These are phyloP conservation scores for Lizonia empirigonia DNA, from an alignment of 2,329 filamentous ascomycete species.

Conservation along the genomic window DNA sequence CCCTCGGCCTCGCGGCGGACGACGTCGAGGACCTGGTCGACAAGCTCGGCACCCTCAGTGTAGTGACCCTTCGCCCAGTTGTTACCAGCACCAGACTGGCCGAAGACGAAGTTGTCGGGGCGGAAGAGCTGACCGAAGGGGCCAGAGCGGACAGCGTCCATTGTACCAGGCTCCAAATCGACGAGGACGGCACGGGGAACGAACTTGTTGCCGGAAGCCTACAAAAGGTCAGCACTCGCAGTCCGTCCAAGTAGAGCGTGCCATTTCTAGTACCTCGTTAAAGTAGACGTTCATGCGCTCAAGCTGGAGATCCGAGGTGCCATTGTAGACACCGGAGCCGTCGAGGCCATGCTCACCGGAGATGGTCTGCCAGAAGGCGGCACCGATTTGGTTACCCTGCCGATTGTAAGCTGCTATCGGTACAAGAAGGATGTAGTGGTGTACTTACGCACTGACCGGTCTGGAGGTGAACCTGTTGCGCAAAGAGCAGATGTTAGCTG, in stretches of 20 bases:
- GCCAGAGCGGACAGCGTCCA: constrained; percentile 98
- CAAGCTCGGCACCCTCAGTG: constrained; percentile 98
- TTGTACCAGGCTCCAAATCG: constrained; percentile 99
- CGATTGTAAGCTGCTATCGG: constrained; percentile 37
- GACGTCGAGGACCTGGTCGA: constrained; percentile 97
- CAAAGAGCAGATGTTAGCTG: constrained; percentile 61
- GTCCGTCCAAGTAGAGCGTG: constrained; percentile 4
- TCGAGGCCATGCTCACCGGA: constrained; percentile 87
- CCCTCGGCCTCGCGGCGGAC: constrained; percentile 98
- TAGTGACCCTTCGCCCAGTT: constrained; percentile 99
- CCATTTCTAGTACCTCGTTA: constrained; percentile 71
- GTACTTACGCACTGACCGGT: constrained; percentile 96
- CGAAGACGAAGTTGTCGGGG: constrained; percentile 99
- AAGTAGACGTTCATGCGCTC: constrained; percentile 99
- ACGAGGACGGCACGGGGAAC: constrained; percentile 98
- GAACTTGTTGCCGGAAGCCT: constrained; percentile 98
- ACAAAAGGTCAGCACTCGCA: constrained; percentile 32
- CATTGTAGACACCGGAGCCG: constrained; percentile 96
- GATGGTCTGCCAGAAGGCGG: constrained; percentile 88
- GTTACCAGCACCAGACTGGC: constrained; percentile 99
- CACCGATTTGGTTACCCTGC: constrained; percentile 99
- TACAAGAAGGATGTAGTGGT: constrained; percentile 14
- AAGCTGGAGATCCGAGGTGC: constrained; percentile 96
- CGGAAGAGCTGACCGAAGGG: constrained; percentile 99
- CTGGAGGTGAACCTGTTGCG: constrained; percentile 92